These are phyloP conservation scores for Daldinia childiae DNA, from an alignment of 495 filamentous ascomycete genomes.

Conservation along the genomic window DNA sequence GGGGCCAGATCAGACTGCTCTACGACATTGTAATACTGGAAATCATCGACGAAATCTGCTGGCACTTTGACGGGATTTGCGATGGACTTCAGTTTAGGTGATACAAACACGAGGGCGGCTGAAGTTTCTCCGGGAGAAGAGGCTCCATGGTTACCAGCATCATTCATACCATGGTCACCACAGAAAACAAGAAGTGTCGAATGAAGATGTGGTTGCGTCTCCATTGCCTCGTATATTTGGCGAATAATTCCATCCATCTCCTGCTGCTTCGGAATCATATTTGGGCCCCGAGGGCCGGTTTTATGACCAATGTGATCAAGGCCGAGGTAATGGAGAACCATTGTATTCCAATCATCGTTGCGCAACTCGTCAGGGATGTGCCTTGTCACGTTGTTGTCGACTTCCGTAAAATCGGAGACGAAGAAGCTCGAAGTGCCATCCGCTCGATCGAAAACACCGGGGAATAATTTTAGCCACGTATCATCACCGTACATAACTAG, in stretches of 20 bases:
- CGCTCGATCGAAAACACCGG: slow-evolving; percentile 79
- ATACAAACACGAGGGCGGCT: slow-evolving; percentile 89
- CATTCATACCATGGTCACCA: slow-evolving; percentile 99
- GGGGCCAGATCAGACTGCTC: slow-evolving; percentile 95
- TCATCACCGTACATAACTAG: slow-evolving; percentile 97
- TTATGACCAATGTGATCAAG: slow-evolving; percentile 99
- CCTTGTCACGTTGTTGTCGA: slow-evolving; percentile 96
- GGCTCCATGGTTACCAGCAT: slow-evolving; percentile 96
- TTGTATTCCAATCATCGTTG: slow-evolving; percentile 85
- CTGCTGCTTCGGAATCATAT: slow-evolving; percentile 91
- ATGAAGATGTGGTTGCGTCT: slow-evolving; percentile 70
- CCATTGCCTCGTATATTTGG: slow-evolving; percentile 79
- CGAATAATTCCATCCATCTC: slow-evolving; percentile 92
- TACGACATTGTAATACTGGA: slow-evolving; percentile 81
- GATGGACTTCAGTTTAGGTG: slow-evolving; percentile 77
- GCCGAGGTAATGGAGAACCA: slow-evolving; percentile 95
- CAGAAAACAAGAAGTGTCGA: slow-evolving; percentile 86
- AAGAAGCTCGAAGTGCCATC: slow-evolving; percentile 99
- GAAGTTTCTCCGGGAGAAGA: slow-evolving; percentile 94
- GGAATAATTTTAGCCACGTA: slow-evolving; percentile 98
- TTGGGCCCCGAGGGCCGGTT: slow-evolving; percentile 84
- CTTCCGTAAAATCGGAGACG: slow-evolving; percentile 97
- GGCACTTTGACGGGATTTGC: slow-evolving; percentile 57
- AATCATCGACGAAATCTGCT: slow-evolving; percentile 62
- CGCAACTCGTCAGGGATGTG: slow-evolving; percentile 81